Evolutionary conservation across 148 eudicot genomes (phyloP).

Genomic region (Silene conica): DNA sequence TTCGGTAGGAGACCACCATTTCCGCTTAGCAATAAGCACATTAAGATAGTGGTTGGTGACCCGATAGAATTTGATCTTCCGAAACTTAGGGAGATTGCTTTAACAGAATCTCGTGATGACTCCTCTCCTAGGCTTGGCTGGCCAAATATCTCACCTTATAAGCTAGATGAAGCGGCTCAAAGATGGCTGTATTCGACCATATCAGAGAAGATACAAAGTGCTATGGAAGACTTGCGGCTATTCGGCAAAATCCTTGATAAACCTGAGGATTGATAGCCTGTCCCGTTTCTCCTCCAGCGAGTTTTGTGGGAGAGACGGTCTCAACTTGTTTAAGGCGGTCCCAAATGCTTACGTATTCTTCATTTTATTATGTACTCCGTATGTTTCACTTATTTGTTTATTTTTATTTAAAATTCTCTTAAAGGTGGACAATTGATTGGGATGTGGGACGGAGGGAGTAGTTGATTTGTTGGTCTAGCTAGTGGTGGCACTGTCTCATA

Average conservation of each 20-base stretch:
- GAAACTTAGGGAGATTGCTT: conserved; percentile 49
- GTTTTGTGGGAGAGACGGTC: neutral
- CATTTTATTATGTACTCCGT: neutral
- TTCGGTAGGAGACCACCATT: conserved; percentile 75
- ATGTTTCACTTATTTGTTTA: neutral
- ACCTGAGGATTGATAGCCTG: conserved; percentile 8
- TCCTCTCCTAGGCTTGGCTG: conserved; percentile 47
- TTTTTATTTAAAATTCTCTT: too few relatives aligned
- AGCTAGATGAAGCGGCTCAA: conserved; percentile 77
- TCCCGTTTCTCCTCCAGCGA: neutral
- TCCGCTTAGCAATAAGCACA: conserved; percentile 62
- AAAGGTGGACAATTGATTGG: too few relatives aligned
- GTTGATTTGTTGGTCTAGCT: too few relatives aligned
- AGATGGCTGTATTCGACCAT: conserved; percentile 60
- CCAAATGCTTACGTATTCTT: too few relatives aligned
- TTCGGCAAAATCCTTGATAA: conserved; percentile 33
- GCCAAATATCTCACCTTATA: conserved; percentile 40
- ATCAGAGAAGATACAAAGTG: conserved; percentile 62
- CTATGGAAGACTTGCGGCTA: conserved; percentile 61
- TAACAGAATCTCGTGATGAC: conserved; percentile 36
- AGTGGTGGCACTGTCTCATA: too few relatives aligned
- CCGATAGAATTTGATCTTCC: conserved; percentile 79
- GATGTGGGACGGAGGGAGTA: too few relatives aligned
- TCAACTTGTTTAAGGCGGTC: too few relatives aligned
- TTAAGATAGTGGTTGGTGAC: conserved; percentile 67